These are phyloP conservation scores for Tolypocladium guangdongense DNA, from an alignment of 2,329 filamentous ascomycete species.

Conservation along the genomic window DNA sequence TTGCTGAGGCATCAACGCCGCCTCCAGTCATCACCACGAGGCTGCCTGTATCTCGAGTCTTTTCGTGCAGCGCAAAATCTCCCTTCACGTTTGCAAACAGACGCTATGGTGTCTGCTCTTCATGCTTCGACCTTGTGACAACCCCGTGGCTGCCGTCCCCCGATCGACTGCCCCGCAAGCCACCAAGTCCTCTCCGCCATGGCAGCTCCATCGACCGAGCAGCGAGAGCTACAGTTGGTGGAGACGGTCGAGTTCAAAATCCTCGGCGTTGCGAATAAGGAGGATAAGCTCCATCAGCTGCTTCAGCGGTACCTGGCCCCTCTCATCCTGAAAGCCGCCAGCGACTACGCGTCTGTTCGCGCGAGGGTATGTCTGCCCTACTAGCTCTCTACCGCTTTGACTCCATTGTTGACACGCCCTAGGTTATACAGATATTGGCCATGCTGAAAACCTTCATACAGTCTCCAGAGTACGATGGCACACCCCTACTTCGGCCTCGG, in stretches of 20 bases:
- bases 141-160: not conserved
- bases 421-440: conserved; percentile 40
- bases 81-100: not conserved
- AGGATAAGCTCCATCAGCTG: conserved; percentile 68
- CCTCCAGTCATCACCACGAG: not conserved
- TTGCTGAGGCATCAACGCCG: not conserved
- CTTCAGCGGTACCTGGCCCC: conserved; percentile 72
- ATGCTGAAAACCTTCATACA: conserved; percentile 45
- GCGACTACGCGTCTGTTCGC: conserved; percentile 68
- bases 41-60: not conserved
- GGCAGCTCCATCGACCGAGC: conserved; percentile 35
- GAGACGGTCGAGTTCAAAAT: conserved; percentile 81
- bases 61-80: not conserved
- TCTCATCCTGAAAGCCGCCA: conserved; percentile 75
- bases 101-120: not conserved
- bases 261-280: conserved; percentile 65
- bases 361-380: conserved; percentile 46
- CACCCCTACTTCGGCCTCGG: not conserved
- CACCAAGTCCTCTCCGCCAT: conserved; percentile 14
- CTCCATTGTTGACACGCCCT: not conserved
- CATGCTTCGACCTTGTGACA: not conserved
- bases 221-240: conserved; percentile 70
- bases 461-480: conserved; percentile 30
- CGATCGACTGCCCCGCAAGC: not conserved
- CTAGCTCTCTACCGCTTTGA: not conserved